Percentiles rank a stretch among this genome's conserved stretches.
Evolutionary conservation across 805 yeast species (phyloP).

Genomic region (Candida koratica): DNA sequence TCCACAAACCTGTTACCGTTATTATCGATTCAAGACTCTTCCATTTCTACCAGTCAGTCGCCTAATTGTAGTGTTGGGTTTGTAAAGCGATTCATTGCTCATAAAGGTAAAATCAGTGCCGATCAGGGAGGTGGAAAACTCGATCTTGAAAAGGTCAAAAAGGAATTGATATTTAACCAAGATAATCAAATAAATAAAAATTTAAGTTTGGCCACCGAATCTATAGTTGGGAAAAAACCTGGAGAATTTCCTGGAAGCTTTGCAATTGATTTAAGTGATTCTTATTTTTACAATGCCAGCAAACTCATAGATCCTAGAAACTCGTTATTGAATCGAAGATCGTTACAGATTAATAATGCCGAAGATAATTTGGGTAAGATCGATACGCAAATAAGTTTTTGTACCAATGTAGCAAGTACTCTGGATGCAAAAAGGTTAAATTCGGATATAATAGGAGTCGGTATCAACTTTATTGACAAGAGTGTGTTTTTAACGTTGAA

Average conservation of each 20-base stretch:
- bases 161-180: conserved; percentile 23
- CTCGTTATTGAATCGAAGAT: conserved; percentile 34
- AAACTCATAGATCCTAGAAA: conserved; percentile 29
- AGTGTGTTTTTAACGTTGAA: conserved; percentile 76
- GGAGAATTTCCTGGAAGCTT: conserved; percentile 41
- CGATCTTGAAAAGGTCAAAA: conserved; percentile 29
- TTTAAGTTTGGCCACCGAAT: conserved; percentile 19
- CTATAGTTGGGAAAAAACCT: conserved; percentile 30
- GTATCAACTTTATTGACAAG: conserved; percentile 63
- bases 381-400: conserved; percentile 35
- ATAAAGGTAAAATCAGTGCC: conserved; percentile 17
- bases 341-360: conserved; percentile 24
- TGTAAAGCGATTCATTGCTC: conserved; percentile 24
- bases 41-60: conserved; percentile 30
- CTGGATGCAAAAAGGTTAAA: conserved; percentile 14
- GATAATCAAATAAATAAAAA: conserved; percentile 14
- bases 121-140: conserved; percentile 13
- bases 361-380: conserved; percentile 29
- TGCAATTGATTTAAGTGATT: conserved; percentile 39
- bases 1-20: conserved; percentile 31
- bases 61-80: conserved; percentile 34
- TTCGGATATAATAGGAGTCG: conserved; percentile 75
- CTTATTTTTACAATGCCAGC: conserved; percentile 35
- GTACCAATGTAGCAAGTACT: conserved; percentile 16
- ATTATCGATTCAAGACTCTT: conserved; percentile 30